Base-by-base conservation (phyloP, 2,329 filamentous ascomycete genomes). In the Pseudogymnoascus pannorum region DNA sequence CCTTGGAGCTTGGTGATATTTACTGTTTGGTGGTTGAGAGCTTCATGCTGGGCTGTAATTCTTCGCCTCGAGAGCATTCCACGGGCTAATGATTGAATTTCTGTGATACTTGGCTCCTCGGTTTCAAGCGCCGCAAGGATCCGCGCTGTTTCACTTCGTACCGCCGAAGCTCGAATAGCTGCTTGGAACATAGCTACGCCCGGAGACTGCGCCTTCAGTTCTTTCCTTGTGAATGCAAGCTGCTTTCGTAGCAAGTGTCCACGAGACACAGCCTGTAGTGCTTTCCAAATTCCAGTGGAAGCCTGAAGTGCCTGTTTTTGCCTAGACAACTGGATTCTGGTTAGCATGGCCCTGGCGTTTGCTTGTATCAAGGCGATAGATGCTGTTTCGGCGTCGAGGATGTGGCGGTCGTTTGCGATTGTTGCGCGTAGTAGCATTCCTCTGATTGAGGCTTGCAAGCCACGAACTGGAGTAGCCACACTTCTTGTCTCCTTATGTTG, bases 371-470 rank as follows among this genome's bases (percentile, higher is more conserved):
- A 74, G 59, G 77, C 77, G 64, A 86, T 78, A 35, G 78, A 76
- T 44, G 72, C 72, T 64, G 78, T 76, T 67, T 85, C 74, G 61
- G 77, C 57, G 22, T 38, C 20, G 24, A 58, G 57, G 24, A 58
- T 36, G 20, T 38, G 33, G 12, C 6, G 31, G 11, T 86, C 81
- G 58, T 80, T 75, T 16, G 79, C 77, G 60, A 87, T 74, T 54
- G 79, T 78, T 38, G 68, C 68, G 68, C 89, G 81, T 65, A 85
- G 73, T 62, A 91, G 73, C 75, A 85, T 81, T 68, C 88, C 89
- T 63, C 89, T 82, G 66, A 86, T 81, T 40, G 82, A 81, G 61
- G 87, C 84, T 75, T 92, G 88, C 44, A 91, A 78, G 54, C 77
- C 75, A 63, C 78, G 75, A 38, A 88, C 79, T 59, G 80, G 76